These are phyloP conservation scores for Phalaenopsis hybrid DNA, from an alignment of 116 monocot genomes.

Conservation along the genomic window DNA sequence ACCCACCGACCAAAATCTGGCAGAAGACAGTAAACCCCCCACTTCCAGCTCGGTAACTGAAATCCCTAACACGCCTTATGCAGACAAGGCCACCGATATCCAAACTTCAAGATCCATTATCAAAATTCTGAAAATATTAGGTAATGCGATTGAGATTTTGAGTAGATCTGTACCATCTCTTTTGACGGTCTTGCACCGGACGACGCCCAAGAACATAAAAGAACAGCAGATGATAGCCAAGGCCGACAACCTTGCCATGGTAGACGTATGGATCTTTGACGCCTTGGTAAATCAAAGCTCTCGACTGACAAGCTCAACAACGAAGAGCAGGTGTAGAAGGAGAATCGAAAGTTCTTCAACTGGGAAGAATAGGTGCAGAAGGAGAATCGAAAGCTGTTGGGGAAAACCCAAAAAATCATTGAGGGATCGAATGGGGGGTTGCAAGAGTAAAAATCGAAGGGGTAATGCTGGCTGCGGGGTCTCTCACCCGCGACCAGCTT, in stretches of 20 bases:
- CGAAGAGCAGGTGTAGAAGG: no score
- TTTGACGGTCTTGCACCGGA: slow-evolving; percentile 61
- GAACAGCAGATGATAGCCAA: slow-evolving; percentile 22
- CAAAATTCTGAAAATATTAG: not conserved
- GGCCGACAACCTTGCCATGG: slow-evolving; percentile 21
- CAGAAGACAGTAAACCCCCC: not conserved
- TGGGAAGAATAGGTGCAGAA: no score
- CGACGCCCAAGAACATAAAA: slow-evolving; percentile 32
- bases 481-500: no score
- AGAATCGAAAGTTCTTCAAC: no score
- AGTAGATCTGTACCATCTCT: slow-evolving; percentile 44
- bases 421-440: no score
- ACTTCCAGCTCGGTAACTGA: not conserved
- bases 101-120: not conserved
- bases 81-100: not conserved
- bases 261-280: slow-evolving; percentile 4
- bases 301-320: no score
- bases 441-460: no score
- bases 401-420: no score
- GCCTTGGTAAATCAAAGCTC: no score
- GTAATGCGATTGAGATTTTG: not conserved
- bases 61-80: not conserved
- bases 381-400: no score
- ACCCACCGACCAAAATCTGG: not conserved
- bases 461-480: no score